Evolutionary conservation across 208 protist genomes (phyloP).

Genomic region (Wallacemonas sp.): DNA sequence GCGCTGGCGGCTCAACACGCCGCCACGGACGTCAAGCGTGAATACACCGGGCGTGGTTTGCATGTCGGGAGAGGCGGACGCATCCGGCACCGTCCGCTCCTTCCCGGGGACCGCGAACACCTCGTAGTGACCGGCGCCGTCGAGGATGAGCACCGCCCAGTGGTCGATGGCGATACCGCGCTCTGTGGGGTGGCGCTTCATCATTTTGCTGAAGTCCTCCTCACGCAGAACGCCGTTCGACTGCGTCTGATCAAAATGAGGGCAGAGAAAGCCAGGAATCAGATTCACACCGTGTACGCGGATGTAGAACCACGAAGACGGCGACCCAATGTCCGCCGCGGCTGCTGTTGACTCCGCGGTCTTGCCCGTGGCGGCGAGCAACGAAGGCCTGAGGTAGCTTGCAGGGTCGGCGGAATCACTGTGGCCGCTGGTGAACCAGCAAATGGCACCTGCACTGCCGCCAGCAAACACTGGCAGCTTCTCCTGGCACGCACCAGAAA

Average conservation of each 20-base stretch:
- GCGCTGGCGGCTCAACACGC: constrained; percentile 26
- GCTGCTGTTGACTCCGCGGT: constrained; percentile 21
- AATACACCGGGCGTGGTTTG: constrained; percentile 45
- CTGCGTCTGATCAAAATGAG: constrained; percentile 78
- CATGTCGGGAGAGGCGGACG: not conserved
- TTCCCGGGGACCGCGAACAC: constrained; percentile 66
- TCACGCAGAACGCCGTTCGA: constrained; percentile 72
- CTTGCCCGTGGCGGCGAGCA: constrained; percentile 29
- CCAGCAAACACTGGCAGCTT: constrained; percentile 70
- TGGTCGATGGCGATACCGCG: constrained; percentile 87
- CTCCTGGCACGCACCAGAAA: constrained; percentile 12
- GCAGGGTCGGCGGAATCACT: constrained; percentile 88
- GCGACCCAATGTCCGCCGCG: constrained; percentile 6
- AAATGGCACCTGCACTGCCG: constrained; percentile 88
- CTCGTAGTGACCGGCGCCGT: constrained; percentile 72
- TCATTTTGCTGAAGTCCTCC: constrained; percentile 84
- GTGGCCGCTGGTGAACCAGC: constrained; percentile 90
- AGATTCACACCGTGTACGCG: constrained; percentile 78
- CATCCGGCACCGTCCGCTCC: constrained; percentile 18
- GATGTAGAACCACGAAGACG: constrained; percentile 77
- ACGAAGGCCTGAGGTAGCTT: constrained; percentile 63
- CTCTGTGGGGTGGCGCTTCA: constrained; percentile 88
- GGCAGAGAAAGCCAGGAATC: constrained; percentile 86
- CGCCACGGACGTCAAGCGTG: constrained; percentile 60
- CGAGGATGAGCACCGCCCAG: constrained; percentile 78